These are phyloP conservation scores for Setomelanomma holmii DNA, from an alignment of 2,329 filamentous ascomycete genomes.

Conservation along the genomic window DNA sequence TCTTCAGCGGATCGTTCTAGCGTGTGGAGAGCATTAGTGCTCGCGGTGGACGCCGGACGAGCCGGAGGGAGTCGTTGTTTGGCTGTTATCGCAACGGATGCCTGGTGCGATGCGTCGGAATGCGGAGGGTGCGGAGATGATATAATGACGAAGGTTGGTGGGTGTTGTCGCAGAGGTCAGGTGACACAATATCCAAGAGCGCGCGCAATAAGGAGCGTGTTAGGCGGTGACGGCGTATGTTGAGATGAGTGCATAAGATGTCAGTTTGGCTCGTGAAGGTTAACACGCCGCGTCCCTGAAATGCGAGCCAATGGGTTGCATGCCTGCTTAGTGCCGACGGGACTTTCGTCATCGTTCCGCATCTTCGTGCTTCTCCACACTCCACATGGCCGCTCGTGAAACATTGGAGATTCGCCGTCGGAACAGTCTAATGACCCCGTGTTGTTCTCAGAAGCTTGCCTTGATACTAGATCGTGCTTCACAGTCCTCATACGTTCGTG, in stretches of 20 bases:
- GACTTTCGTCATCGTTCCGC: slow-evolving; percentile 27
- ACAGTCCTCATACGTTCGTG: too few species aligned
- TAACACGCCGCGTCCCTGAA: slow-evolving; percentile 16
- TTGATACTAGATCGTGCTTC: too few species aligned
- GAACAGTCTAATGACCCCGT: not conserved
- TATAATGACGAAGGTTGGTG: not conserved
- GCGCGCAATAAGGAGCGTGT: slow-evolving; percentile 9
- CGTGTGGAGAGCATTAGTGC: slow-evolving; percentile 38
- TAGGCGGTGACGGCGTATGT: slow-evolving; percentile 6
- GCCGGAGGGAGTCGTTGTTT: slow-evolving; percentile 16
- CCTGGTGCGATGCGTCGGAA: slow-evolving; percentile 24
- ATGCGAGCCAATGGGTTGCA: slow-evolving; percentile 15
- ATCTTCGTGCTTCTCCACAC: slow-evolving; percentile 8
- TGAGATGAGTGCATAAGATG: slow-evolving; percentile 11
- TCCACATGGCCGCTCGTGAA: not conserved
- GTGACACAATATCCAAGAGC: slow-evolving; percentile 1
- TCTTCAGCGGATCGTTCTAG: slow-evolving; percentile 18
- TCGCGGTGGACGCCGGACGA: slow-evolving; percentile 27
- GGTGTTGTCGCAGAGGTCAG: not conserved
- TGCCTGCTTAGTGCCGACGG: slow-evolving; percentile 25
- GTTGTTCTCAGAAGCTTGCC: too few species aligned
- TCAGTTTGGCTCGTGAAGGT: slow-evolving; percentile 36
- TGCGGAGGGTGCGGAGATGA: slow-evolving; percentile 18
- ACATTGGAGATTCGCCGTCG: not conserved
- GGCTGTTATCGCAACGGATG: slow-evolving; percentile 25